phyloP scores from a whole-genome alignment of 306 rosid genomes.

The Prinsepia uniflora region DNA sequence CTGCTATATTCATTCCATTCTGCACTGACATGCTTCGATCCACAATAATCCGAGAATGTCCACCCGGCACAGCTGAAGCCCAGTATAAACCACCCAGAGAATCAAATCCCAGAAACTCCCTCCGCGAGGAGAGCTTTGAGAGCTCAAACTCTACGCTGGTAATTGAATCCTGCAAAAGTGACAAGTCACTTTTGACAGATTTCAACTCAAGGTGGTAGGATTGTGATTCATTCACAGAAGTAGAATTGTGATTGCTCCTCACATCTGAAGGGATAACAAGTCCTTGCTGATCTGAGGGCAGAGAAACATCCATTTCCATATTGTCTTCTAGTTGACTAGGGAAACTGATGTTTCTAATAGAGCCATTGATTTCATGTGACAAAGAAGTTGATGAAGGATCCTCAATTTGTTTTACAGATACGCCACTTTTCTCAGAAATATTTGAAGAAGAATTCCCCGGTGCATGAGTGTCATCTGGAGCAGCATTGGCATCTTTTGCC shows the following conservation, averaged over 20 bases:
- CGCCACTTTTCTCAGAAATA: slow-evolving; percentile 42
- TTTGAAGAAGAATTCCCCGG: slow-evolving; percentile 4
- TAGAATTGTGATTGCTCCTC: slow-evolving; percentile 30
- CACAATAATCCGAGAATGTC: slow-evolving; percentile 53
- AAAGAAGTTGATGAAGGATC: slow-evolving; percentile 39
- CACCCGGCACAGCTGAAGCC: slow-evolving; percentile 54
- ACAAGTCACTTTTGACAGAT: slow-evolving; percentile 52
- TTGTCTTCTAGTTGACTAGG: slow-evolving; percentile 43
- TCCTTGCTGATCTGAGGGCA: slow-evolving; percentile 44
- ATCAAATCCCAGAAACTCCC: slow-evolving; percentile 83
- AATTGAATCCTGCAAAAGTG: slow-evolving; percentile 61
- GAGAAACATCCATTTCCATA: slow-evolving; percentile 40
- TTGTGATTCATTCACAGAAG: slow-evolving; percentile 50
- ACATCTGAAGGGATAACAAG: slow-evolving; percentile 32
- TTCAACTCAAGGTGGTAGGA: slow-evolving; percentile 60
- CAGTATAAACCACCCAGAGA: slow-evolving; percentile 73
- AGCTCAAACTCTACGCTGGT: slow-evolving; percentile 53
- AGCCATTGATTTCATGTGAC: slow-evolving; percentile 52
- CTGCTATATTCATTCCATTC: slow-evolving; percentile 28
- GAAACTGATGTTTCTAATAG: slow-evolving; percentile 35
- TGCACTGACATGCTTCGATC: slow-evolving; percentile 49
- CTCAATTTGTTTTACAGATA: slow-evolving; percentile 31
- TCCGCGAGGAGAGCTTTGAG: slow-evolving; percentile 60
- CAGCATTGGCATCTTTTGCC: slow-evolving; percentile 32
- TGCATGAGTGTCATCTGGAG: slow-evolving; percentile 15